phyloP scores from a whole-genome alignment of 768 basidiomycete species.

The Pleurotus citrinopileatus region DNA sequence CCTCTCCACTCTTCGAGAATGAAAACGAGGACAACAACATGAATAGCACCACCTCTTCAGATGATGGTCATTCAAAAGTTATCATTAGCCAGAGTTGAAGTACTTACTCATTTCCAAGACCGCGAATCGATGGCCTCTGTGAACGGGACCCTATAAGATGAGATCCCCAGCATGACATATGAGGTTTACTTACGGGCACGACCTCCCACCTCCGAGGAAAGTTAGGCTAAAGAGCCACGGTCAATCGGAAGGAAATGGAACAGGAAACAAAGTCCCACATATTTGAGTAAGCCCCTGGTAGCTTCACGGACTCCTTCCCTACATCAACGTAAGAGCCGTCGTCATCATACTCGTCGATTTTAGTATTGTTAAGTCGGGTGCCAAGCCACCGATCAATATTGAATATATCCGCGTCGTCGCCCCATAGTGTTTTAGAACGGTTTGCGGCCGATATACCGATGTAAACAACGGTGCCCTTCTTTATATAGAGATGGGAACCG shows the following conservation, averaged over 20 bases:
- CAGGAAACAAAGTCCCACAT: conserved; percentile 22
- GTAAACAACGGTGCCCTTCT: conserved; percentile 33
- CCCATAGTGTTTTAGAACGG: conserved; percentile 40
- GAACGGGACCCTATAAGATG: neutral
- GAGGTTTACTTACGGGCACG: conserved; percentile 37
- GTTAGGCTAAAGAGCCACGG: conserved; percentile 42
- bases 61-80: neutral
- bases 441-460: conserved; percentile 26
- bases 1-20: conserved; percentile 15
- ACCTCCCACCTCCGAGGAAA: conserved; percentile 41
- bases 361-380: conserved; percentile 16
- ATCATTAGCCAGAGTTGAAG: neutral
- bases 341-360: conserved; percentile 27
- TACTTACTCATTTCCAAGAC: conserved; percentile 35
- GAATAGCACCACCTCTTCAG: conserved; percentile 22
- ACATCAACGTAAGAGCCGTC: conserved; percentile 46
- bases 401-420: conserved; percentile 43
- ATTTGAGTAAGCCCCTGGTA: conserved; percentile 43
- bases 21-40: conserved; percentile 20
- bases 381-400: conserved; percentile 49
- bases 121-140: conserved; percentile 34
- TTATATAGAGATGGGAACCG: conserved; percentile 30
- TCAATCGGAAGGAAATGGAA: neutral
- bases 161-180: conserved; percentile 12
- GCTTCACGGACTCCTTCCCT: conserved; percentile 26